Percentiles rank a stretch among this genome's conserved stretches.
These are phyloP conservation scores for Pelargonium nanum DNA, from an alignment of 345 rosid species.

Conservation along the genomic window DNA sequence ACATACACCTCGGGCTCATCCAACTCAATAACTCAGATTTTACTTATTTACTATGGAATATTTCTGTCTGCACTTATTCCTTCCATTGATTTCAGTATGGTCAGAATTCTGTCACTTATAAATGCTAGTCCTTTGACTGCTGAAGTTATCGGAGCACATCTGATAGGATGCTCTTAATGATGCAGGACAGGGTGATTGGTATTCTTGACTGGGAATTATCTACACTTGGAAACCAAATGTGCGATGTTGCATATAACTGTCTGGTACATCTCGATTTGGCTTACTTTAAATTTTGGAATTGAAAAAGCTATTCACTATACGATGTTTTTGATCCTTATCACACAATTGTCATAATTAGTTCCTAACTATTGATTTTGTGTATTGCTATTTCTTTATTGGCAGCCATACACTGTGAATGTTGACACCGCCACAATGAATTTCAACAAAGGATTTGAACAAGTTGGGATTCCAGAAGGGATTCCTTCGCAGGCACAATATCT, in stretches of 20 bases:
- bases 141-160: neutral
- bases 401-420: constrained; percentile 48
- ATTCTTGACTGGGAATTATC: constrained; percentile 96
- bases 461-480: constrained; percentile 79
- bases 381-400: constrained; percentile 20
- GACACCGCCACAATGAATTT: constrained; percentile 22
- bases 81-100: constrained; percentile 1
- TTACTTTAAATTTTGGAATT: constrained; percentile 9
- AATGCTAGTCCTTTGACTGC: neutral
- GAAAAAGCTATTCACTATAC: neutral
- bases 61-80: too few relatives aligned
- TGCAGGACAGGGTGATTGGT: constrained; percentile 89
- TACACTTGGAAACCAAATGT: constrained; percentile 95
- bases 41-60: too few relatives aligned
- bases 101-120: neutral
- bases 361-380: neutral
- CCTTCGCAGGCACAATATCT: constrained; percentile 74
- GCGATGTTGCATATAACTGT: constrained; percentile 78
- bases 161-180: constrained; percentile 1
- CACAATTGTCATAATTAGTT: neutral
- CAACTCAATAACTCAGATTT: too few relatives aligned
- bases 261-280: constrained; percentile 42
- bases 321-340: neutral
- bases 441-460: constrained; percentile 44
- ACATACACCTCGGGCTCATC: too few relatives aligned